Base-by-base conservation (phyloP, 805 yeast genomes). In the Nakazawaea peltata region DNA sequence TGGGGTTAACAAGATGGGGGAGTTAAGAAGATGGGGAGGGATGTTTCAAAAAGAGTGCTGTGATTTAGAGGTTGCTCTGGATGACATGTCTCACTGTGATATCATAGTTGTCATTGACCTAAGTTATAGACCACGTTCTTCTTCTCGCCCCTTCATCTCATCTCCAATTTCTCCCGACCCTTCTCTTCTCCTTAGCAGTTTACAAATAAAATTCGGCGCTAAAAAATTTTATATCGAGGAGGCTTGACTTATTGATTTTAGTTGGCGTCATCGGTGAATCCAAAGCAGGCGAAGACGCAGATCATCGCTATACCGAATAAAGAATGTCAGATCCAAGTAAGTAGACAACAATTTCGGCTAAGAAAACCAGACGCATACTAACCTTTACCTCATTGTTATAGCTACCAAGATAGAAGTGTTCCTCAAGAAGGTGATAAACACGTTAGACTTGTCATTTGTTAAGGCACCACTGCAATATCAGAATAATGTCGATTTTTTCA, bases 391-490 rank as follows among this genome's bases (percentile, higher is more conserved):
- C 12, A 16, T 19, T 9, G 5, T 25, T 14, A 7, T 23, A 37
- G 41, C 30, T 4, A 29, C 36, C 16, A 44, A 45, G 30, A 36
- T 51, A 11, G 57, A 54, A 16, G 43, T 41, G 15, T 50, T 48
- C 26, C 37, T 54, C 14, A 50, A 48, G 25, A 27, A 46, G 18
- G 32, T 53, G 4, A 30, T 54, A 13, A 45, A 44, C n/a, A 41
- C 58, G 3, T 40, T 55, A 9, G 60, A 55, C 32, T 34, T 29
- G 24, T 44, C 41, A 30, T 42, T 33, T 22, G 34, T 34, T 4
- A 30, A 30, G 15, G 16, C 35, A 7, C 38, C 38, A 26, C 33
- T 23, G 16, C 41, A 28, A 22, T 39, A 34, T 30, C 28, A 44
- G 37, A 24, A 40, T 46, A 18, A 38, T 43, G 13, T 53, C 41